Percentiles rank a stretch among this genome's conserved stretches.
phyloP scores from a whole-genome alignment of 139 green algal genomes.

The Chlamydomonas sp. region DNA sequence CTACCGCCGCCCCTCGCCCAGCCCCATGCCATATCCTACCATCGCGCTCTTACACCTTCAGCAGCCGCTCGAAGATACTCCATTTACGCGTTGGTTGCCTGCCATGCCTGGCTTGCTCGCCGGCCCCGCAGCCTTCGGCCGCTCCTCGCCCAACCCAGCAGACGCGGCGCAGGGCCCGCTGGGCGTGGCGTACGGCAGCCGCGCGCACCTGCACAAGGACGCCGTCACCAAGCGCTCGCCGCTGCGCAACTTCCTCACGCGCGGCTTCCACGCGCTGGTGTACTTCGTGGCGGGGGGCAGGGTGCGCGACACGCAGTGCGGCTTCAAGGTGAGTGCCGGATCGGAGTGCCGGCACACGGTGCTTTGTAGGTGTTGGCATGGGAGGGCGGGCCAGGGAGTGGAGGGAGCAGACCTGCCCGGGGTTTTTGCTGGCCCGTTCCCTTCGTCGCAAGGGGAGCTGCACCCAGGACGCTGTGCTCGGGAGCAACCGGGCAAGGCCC shows the following conservation, averaged over 20 bases:
- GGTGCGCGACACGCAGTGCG: slow-evolving; percentile 93
- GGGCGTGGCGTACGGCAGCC: slow-evolving; percentile 68
- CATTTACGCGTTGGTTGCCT: no score
- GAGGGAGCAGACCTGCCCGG: no score
- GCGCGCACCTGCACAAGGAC: slow-evolving; percentile 75
- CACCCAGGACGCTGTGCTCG: no score
- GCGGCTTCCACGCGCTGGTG: slow-evolving; percentile 92
- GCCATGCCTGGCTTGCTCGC: no score
- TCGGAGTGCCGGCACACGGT: background rate
- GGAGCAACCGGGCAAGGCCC: no score
- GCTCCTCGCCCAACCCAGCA: background rate
- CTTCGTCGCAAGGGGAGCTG: no score
- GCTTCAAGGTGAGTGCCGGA: slow-evolving; percentile 87
- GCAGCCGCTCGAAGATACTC: no score
- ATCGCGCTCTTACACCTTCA: no score
- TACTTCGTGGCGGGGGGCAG: slow-evolving; percentile 77
- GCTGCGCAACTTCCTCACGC: slow-evolving; percentile 86
- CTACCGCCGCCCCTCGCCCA: no score
- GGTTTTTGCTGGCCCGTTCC: background rate
- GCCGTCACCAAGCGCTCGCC: slow-evolving; percentile 70
- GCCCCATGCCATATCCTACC: no score
- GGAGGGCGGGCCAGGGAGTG: no score
- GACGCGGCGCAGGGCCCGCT: slow-evolving; percentile 36
- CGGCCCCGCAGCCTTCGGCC: slow-evolving; percentile 14
- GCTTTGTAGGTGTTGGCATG: background rate